Percentiles rank a stretch among this genome's conserved stretches.
Evolutionary conservation across 1,284 basidiomycete species (phyloP).

Genomic region (Coniophora puteana): DNA sequence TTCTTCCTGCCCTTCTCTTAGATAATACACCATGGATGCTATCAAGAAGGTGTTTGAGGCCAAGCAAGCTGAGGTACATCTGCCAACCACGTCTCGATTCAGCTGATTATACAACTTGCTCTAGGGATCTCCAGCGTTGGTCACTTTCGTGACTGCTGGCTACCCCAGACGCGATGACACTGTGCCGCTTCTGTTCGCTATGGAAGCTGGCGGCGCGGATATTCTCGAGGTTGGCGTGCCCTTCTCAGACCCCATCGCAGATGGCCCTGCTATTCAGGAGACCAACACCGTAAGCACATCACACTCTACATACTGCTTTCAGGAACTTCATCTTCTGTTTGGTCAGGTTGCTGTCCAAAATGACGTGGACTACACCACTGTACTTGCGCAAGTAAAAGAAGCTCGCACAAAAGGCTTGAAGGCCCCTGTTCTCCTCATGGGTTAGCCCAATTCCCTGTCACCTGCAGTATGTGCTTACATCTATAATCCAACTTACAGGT

Average conservation of each 20-base stretch:
- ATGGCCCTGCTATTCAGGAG: conserved; percentile 90
- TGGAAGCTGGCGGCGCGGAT: conserved; percentile 92
- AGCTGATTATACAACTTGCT: conserved; percentile 4
- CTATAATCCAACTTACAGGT: conserved; percentile 48
- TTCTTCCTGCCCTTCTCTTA: no score
- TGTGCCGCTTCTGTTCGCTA: conserved; percentile 83
- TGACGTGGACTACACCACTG: conserved; percentile 71
- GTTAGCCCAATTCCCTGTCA: conserved; percentile 38
- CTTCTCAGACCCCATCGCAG: conserved; percentile 96
- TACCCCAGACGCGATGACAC: conserved; percentile 80
- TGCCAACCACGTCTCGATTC: no score
- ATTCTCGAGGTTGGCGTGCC: conserved; percentile 96
- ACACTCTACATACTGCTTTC: conserved; percentile 5
- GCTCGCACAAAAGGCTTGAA: conserved; percentile 82
- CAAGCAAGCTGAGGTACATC: conserved; percentile 70
- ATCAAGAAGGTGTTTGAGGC: conserved; percentile 71
- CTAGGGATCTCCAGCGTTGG: conserved; percentile 70
- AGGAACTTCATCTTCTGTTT: conserved; percentile 8
- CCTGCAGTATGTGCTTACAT: background rate
- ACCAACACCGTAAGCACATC: conserved; percentile 74
- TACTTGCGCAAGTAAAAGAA: conserved; percentile 75
- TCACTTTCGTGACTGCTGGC: conserved; percentile 91
- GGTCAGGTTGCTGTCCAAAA: conserved; percentile 79
- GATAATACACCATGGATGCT: conserved; percentile 74
- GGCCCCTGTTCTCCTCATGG: conserved; percentile 91